phyloP scores from a whole-genome alignment of 2,329 filamentous ascomycete species.

The Cladophialophora yegresii region DNA sequence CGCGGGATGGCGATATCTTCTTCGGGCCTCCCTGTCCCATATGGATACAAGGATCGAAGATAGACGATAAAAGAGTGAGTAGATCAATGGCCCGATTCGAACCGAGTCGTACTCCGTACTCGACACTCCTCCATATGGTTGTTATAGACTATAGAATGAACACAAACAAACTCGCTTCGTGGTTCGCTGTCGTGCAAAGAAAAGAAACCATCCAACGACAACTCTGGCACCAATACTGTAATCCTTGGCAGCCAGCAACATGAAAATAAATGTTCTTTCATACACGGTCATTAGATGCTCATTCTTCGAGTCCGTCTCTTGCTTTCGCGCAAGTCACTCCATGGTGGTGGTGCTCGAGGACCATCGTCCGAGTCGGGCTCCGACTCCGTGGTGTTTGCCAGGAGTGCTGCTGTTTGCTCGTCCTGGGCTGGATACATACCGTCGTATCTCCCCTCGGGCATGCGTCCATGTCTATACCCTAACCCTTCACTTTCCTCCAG shows the following conservation, averaged over 20 bases:
- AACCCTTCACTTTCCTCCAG: constrained; percentile 25
- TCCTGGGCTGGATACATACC: constrained; percentile 3
- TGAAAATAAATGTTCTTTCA: not conserved
- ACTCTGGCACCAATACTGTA: not conserved
- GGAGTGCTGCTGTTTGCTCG: constrained; percentile 10
- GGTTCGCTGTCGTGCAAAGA: not conserved
- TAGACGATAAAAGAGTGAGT: no score
- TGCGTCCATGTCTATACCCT: constrained; percentile 12
- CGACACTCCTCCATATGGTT: no score
- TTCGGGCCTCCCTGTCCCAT: no score
- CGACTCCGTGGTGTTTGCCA: not conserved
- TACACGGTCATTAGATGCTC: constrained; percentile 15
- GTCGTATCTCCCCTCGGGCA: constrained; percentile 27
- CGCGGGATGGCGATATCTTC: no score
- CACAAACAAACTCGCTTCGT: no score
- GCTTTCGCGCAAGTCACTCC: not conserved
- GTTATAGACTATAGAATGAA: no score
- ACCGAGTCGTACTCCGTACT: no score
- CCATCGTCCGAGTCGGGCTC: constrained; percentile 7
- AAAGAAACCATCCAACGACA: not conserved
- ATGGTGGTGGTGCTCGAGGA: not conserved
- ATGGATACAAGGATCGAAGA: no score
- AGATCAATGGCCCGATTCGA: no score
- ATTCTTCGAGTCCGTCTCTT: constrained; percentile 12
- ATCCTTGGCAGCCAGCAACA: not conserved